Evolutionary conservation across 2,329 filamentous ascomycete species (phyloP).

Genomic region (Hymenoscyphus infarciens): DNA sequence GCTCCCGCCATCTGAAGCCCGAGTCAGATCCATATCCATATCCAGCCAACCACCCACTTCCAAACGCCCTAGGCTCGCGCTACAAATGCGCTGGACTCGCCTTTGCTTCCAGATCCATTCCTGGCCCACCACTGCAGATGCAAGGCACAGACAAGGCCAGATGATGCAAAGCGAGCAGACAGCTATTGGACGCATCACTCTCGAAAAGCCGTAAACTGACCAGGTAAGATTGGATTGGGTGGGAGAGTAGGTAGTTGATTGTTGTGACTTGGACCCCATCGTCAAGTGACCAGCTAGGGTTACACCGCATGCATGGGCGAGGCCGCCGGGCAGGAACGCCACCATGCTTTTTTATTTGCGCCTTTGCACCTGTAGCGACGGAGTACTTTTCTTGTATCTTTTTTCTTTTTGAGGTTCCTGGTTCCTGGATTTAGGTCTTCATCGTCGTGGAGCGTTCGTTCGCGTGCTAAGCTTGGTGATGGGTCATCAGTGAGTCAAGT

Average conservation of each 20-base stretch:
- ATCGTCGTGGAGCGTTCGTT: neutral
- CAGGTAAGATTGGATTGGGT: constrained; percentile 12
- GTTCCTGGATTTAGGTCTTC: constrained; percentile 9
- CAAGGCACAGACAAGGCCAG: constrained; percentile 21
- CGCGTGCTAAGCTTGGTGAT: neutral
- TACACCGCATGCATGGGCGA: constrained; percentile 8
- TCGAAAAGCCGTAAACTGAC: constrained; percentile 7
- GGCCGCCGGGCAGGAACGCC: neutral
- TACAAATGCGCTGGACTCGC: neutral
- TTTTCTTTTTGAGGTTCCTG: constrained; percentile 7
- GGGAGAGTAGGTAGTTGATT: neutral
- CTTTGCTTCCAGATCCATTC: neutral
- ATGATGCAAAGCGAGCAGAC: constrained; percentile 15
- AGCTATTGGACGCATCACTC: constrained; percentile 5
- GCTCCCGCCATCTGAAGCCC: constrained; percentile 7
- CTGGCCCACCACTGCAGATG: constrained; percentile 17
- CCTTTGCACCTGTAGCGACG: constrained; percentile 3
- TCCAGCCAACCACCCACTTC: constrained; percentile 11
- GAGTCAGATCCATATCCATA: constrained; percentile 2
- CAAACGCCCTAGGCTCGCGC: neutral
- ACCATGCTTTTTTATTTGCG: constrained; percentile 3
- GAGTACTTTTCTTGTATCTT: neutral
- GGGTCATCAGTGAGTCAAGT: neutral
- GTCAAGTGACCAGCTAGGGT: constrained; percentile 13
- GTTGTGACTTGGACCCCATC: constrained; percentile 6